Percentiles rank a stretch among this genome's conserved stretches.
Evolutionary conservation across 371 early-diverging fungal genomes (phyloP).

Genomic region (Apophysomyces trapeziformis): DNA sequence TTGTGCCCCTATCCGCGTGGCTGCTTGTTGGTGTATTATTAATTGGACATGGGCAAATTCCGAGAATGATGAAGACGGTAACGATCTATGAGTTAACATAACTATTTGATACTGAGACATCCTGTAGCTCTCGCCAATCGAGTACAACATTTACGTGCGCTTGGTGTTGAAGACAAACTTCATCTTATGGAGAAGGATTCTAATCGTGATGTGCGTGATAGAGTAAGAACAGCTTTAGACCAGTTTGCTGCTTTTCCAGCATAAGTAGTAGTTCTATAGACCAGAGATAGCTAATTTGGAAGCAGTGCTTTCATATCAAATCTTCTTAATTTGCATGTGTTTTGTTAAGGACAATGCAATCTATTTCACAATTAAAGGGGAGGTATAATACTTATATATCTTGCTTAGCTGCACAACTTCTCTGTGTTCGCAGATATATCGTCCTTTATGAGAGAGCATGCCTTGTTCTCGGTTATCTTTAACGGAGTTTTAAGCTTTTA

Average conservation of each 20-base stretch:
- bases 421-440: too few relatives aligned
- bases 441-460: too few relatives aligned
- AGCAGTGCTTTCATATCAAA: background rate
- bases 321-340: conserved; percentile 1
- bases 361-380: background rate
- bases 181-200: conserved; percentile 56
- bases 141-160: conserved; percentile 33
- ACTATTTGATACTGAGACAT: background rate
- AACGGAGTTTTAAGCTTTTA: too few relatives aligned
- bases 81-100: background rate
- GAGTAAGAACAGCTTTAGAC: conserved; percentile 71
- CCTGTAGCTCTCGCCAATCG: conserved; percentile 25
- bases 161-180: conserved; percentile 69
- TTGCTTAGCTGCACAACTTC: too few relatives aligned
- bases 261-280: conserved; percentile 11
- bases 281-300: background rate
- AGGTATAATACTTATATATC: too few relatives aligned
- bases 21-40: conserved; percentile 80
- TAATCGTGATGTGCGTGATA: conserved; percentile 74
- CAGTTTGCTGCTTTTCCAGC: conserved; percentile 48
- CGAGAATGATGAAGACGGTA: conserved; percentile 63
- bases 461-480: too few relatives aligned
- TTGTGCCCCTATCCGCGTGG: conserved; percentile 68
- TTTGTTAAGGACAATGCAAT: background rate
- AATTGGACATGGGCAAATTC: conserved; percentile 76